Evolutionary conservation across 495 filamentous ascomycete genomes (phyloP).

Genomic region (Echria macrotheca): DNA sequence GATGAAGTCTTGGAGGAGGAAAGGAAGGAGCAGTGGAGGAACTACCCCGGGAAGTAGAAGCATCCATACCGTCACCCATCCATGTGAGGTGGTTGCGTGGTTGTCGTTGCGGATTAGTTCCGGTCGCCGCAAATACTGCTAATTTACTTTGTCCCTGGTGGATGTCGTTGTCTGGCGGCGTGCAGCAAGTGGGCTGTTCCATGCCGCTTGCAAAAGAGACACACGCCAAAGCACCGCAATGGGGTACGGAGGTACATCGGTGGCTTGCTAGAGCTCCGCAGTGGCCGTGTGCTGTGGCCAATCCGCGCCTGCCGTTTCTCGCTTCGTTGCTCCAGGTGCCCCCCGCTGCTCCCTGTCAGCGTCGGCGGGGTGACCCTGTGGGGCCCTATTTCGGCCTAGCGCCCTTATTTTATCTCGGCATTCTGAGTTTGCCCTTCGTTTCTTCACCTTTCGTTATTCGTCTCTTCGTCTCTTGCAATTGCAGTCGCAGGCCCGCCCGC

Average conservation of each 20-base stretch:
- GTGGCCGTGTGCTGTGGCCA: slow-evolving; percentile 2
- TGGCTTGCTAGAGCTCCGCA: not conserved
- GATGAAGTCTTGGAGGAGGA: not conserved
- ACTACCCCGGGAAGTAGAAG: slow-evolving; percentile 24
- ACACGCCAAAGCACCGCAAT: not conserved
- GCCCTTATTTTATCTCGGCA: slow-evolving; percentile 1
- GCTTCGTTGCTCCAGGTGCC: too few relatives aligned
- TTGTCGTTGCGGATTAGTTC: slow-evolving; percentile 26
- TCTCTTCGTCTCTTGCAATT: not conserved
- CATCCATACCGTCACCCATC: slow-evolving; percentile 27
- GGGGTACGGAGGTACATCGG: slow-evolving; percentile 1
- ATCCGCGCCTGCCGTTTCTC: slow-evolving; percentile 3
- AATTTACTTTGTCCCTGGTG: slow-evolving; percentile 34
- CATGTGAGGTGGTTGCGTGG: slow-evolving; percentile 31
- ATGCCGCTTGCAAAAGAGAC: slow-evolving; percentile 15
- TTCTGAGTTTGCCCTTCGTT: not conserved
- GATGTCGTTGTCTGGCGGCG: slow-evolving; percentile 33
- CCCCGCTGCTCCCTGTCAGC: slow-evolving; percentile 1
- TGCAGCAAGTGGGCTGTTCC: slow-evolving; percentile 22
- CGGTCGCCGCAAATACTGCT: slow-evolving; percentile 33
- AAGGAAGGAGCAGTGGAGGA: slow-evolving; percentile 13
- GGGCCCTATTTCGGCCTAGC: slow-evolving; percentile 5
- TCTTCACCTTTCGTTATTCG: not conserved
- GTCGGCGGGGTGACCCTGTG: slow-evolving; percentile 10
- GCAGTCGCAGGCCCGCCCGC: not conserved